Evolutionary conservation across 108 stramenopile genomes (phyloP), one percentile per base, ranked within the genome.

Genomic region (Chaetoceros muelleri): DNA sequence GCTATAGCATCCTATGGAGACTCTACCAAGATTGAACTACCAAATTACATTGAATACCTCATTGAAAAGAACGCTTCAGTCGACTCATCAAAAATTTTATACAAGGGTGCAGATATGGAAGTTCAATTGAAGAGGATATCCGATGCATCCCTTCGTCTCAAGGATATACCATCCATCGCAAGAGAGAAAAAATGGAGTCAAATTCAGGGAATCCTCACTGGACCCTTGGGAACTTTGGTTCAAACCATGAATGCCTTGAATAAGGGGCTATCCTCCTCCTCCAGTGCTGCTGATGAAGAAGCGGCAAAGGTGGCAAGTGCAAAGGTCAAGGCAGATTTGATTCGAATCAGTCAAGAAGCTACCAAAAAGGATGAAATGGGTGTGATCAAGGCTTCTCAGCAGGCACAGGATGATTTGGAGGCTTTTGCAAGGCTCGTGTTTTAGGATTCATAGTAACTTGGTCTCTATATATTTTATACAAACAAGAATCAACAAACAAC

Each of bases 41-140:
- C 79, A 16, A 85, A 75, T 51, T 81, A 81, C 53, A 81, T 85
- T 23, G 84, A 85, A 28, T 79, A 59, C 60, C 62, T 85, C 10
- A 81, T 81, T 44, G 78, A 81, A 65, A 74, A 85, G 57, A 79
- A 79, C 44, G 48, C 31, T 25, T 25, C 54, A 28, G 63, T 64
- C 29, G 66, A 80, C 34, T 65, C 66, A 0, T 53, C 48, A 16
- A 28, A 51, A 22, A 26, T 70, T 5, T 64, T 82, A 3, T 82
- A 85, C 51, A 68, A 82, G 65, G 75, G 78, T 18, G 71, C 76
- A 0, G 81, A 82, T 63, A 55, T 62, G 17, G 57, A 74, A 40
- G 50, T 64, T 2, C 74, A 76, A 23, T 40, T 81, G 16, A 52
- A 54, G 21, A 58, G 81, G 24, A 65, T 82, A n/a, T 65, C 56